These are phyloP conservation scores for Beauveria scarabaeidicola DNA, from an alignment of 2,329 filamentous ascomycete species.

Conservation along the genomic window DNA sequence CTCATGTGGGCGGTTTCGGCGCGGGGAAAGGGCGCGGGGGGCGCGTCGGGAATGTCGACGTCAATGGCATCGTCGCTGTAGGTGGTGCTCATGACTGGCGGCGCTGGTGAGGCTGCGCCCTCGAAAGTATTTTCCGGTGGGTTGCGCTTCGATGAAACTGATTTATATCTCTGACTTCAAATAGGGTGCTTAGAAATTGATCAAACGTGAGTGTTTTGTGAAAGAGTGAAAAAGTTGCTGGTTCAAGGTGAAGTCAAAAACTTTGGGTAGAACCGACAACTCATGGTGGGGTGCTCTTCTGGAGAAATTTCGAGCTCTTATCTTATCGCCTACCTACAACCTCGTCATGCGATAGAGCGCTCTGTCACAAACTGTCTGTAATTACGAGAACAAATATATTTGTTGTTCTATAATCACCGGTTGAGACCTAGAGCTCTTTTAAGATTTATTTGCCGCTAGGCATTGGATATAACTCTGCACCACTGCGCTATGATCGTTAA, in stretches of 20 bases:
- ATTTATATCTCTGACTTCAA: neutral
- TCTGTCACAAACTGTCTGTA: neutral
- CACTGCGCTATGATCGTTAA: conserved; percentile 2
- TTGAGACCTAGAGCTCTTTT: neutral
- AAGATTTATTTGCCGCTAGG: neutral
- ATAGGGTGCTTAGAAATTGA: neutral
- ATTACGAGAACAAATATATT: neutral
- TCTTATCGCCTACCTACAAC: conserved; percentile 14
- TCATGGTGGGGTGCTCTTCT: conserved; percentile 1
- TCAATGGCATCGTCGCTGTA: neutral
- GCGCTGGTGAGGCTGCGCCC: neutral
- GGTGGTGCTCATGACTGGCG: neutral
- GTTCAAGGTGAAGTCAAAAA: neutral
- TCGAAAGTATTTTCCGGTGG: neutral
- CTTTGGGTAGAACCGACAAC: neutral
- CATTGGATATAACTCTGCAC: conserved; percentile 1
- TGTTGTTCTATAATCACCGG: neutral
- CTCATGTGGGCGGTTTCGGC: neutral
- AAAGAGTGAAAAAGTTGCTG: neutral
- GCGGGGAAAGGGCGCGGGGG: neutral
- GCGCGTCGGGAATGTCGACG: conserved; percentile 6
- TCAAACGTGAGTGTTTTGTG: neutral
- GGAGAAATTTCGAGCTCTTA: conserved; percentile 17
- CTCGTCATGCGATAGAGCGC: neutral
- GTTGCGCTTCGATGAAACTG: neutral